Evolutionary conservation across 2,329 filamentous ascomycete species (phyloP).

Genomic region (Furcasterigmium furcatum): DNA sequence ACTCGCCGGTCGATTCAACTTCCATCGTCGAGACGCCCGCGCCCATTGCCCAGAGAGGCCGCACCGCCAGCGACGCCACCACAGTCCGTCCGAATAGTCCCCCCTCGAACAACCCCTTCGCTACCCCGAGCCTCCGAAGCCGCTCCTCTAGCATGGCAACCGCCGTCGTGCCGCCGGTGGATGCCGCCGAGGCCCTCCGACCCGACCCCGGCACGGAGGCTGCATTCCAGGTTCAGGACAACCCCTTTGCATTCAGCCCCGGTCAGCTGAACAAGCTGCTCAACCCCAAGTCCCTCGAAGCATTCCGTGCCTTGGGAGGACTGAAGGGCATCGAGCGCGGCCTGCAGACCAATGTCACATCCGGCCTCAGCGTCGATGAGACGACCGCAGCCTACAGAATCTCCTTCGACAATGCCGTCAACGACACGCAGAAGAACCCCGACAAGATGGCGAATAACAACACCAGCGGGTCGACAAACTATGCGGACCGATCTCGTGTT

Average conservation of each 20-base stretch:
- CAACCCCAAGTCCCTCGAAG: constrained; percentile 43
- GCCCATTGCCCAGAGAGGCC: background rate
- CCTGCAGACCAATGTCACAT: constrained; percentile 41
- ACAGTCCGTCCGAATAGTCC: background rate
- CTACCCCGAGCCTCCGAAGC: background rate
- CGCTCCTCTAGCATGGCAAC: background rate
- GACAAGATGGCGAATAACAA: constrained; percentile 3
- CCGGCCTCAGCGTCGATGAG: constrained; percentile 50
- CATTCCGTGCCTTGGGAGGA: constrained; percentile 49
- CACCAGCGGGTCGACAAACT: constrained; percentile 14
- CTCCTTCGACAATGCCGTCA: constrained; percentile 42
- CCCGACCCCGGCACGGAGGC: constrained; percentile 62
- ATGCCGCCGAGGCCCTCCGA: too few relatives aligned
- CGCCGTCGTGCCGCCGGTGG: background rate
- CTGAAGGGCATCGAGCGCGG: constrained; percentile 48
- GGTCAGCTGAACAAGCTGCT: constrained; percentile 52
- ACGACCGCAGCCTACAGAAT: constrained; percentile 36
- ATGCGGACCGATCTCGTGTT: constrained; percentile 51
- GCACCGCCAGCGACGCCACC: background rate
- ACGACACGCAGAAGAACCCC: constrained; percentile 11
- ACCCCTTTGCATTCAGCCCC: constrained; percentile 52
- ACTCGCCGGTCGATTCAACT: background rate
- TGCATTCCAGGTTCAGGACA: constrained; percentile 64
- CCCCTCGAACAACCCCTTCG: background rate
- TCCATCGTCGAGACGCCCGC: background rate